These are phyloP conservation scores for Dentiscutata heterogama DNA, from an alignment of 371 early-diverging fungal species.

Conservation along the genomic window DNA sequence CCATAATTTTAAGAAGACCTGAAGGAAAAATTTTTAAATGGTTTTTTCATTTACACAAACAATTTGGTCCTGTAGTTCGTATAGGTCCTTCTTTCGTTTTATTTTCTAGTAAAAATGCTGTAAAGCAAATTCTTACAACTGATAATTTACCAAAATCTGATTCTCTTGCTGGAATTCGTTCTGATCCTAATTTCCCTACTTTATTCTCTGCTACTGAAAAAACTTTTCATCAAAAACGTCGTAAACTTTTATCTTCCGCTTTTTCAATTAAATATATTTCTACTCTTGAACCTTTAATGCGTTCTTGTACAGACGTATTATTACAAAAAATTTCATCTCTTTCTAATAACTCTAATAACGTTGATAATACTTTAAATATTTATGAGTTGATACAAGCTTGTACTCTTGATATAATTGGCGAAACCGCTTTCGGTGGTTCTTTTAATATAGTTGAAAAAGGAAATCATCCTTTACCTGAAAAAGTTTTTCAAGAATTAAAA, in stretches of 20 bases:
- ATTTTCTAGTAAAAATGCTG: slow-evolving; percentile 37
- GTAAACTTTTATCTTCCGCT: slow-evolving; percentile 3
- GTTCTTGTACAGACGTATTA: slow-evolving; percentile 9
- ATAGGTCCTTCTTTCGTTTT: slow-evolving; percentile 21
- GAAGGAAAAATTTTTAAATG: slow-evolving; percentile 27
- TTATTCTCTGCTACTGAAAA: slow-evolving; percentile 7
- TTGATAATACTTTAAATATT: slow-evolving; percentile 36
- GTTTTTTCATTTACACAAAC: slow-evolving; percentile 16
- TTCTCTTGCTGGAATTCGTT: slow-evolving; percentile 3
- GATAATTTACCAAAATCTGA: slow-evolving; percentile 35
- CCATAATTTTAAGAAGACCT: slow-evolving; percentile 23
- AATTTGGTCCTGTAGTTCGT: slow-evolving; percentile 34
- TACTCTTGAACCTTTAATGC: slow-evolving; percentile 42
- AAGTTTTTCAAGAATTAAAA: slow-evolving; percentile 32
- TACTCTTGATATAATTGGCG: slow-evolving; percentile 60
- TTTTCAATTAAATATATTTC: slow-evolving; percentile 37
- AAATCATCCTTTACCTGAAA: slow-evolving; percentile 53
- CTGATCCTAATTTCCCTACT: slow-evolving; percentile 21
- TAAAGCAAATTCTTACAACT: slow-evolving; percentile 35
- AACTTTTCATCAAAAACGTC: neutral
- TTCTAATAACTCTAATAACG: neutral
- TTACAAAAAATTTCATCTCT: neutral
- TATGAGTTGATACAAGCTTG: slow-evolving; percentile 27
- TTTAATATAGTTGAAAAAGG: slow-evolving; percentile 61
- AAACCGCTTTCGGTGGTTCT: slow-evolving; percentile 60